Base-by-base conservation (phyloP, 2,329 filamentous ascomycete genomes). In the Fusarium incarnatum region DNA sequence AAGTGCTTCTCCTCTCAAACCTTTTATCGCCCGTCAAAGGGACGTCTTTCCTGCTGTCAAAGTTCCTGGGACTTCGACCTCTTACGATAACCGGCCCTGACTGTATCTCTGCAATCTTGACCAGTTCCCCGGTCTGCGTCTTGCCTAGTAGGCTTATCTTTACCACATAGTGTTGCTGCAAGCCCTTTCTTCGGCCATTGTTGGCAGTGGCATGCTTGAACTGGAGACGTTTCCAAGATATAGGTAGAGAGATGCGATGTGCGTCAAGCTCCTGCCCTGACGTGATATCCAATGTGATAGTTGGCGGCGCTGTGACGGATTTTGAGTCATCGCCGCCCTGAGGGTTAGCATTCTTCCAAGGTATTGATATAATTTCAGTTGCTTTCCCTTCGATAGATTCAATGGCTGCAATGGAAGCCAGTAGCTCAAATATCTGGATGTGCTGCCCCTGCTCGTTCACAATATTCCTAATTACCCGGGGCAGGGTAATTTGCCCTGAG, bases 171-270 rank as follows among this genome's bases (percentile, higher is more conserved):
- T 98, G 94, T 79, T 98, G 95, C 78, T 98, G 95, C 48, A 98
- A 83, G 70, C 97, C 95, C 81, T 98, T 98, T 72, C 95, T 88
- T 56, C 95, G 89, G 15, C 95, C 95, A 77, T 98, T 98, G 79
- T 98, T 98, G 53, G 95, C 95, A 1, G 95, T 98, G 3, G 95
- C 95, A 73, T 97, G 96, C 76, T 97, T 93, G 80, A 98, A 98
- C 79, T 98, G 95, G 61, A 98, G 82, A 56, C 95, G 86, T 80
- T 97, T 98, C 95, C 95, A 98, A 34, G 93, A 91, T 56, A 98
- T 91, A 2, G 94, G 92, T 60, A 97, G 89, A 41, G 89, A 92
- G 11, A 95, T 90, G 60, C 90, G 91, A 59, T 92, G 90, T 3
- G 91, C 91, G 76, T 97, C 94, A 37, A 97, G 87, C 85, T 83